A percentile compares a stretch with the other conserved stretches of the same genome.
Conservation (phyloP, 2,329 filamentous ascomycete genomes). For the Diaporthe ampelina region DNA sequence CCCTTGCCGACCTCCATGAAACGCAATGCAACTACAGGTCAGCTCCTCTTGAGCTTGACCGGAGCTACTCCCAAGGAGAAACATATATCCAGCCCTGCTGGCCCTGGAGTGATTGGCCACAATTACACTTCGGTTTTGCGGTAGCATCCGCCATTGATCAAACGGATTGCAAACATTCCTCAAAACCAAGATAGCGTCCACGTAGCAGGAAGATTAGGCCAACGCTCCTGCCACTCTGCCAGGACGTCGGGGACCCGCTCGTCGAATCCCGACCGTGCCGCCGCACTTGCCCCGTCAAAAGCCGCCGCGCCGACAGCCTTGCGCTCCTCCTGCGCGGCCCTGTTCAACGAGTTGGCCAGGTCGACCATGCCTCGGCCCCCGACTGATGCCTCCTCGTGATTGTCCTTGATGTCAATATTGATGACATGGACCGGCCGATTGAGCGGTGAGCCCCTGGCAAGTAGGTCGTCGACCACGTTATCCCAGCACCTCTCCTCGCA, state of each 20-base stretch:
- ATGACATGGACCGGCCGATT: slow-evolving; percentile 97
- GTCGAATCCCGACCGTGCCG: slow-evolving; percentile 84
- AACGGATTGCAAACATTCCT: slow-evolving; percentile 28
- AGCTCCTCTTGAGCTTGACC: background rate
- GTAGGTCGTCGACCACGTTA: slow-evolving; percentile 93
- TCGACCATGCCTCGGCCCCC: slow-evolving; percentile 94
- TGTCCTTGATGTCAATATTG: slow-evolving; percentile 98
- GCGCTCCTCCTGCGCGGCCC: slow-evolving; percentile 82
- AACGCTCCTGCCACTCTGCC: slow-evolving; percentile 93
- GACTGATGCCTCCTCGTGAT: slow-evolving; percentile 94
- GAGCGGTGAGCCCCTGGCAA: slow-evolving; percentile 85
- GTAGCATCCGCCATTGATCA: slow-evolving; percentile 34
- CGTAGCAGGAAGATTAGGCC: slow-evolving; percentile 89
- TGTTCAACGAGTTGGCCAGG: slow-evolving; percentile 87
- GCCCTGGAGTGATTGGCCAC: background rate
- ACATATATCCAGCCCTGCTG: slow-evolving; percentile 13
- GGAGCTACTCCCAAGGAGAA: slow-evolving; percentile 10
- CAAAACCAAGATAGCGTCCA: slow-evolving; percentile 98
- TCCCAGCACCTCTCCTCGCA: slow-evolving; percentile 99
- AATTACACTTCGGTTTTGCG: background rate
- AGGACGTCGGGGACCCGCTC: slow-evolving; percentile 93
- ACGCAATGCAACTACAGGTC: slow-evolving; percentile 9
- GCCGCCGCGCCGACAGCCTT: slow-evolving; percentile 72
- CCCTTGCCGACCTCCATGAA: slow-evolving; percentile 15
- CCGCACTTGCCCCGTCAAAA: slow-evolving; percentile 78